phyloP scores from a whole-genome alignment of 2,329 filamentous ascomycete genomes.

The Zasmidium citrigriseum region DNA sequence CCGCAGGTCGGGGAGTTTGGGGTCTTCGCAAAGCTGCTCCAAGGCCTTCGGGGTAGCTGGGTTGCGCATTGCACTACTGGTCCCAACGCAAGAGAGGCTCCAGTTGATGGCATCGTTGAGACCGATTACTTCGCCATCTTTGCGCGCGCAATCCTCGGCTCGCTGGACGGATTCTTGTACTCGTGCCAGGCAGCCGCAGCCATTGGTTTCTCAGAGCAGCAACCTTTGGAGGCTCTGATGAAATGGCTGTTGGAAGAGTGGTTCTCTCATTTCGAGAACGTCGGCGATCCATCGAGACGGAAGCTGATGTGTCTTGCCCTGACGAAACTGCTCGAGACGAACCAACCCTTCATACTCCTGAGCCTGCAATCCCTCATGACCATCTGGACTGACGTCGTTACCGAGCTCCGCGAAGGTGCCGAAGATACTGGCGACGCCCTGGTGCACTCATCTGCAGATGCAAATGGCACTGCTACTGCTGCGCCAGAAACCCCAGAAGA shows the following conservation, averaged over 20 bases:
- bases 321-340: constrained; percentile 69
- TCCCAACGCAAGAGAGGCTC: constrained; percentile 68
- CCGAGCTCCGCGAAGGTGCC: constrained; percentile 61
- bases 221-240: constrained; percentile 38
- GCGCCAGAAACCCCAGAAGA: constrained; percentile 48
- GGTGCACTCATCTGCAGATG: constrained; percentile 26
- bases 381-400: constrained; percentile 72
- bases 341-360: constrained; percentile 46
- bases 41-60: constrained; percentile 49
- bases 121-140: constrained; percentile 85
- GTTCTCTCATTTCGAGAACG: constrained; percentile 70
- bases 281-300: constrained; percentile 64
- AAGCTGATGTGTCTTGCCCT: constrained; percentile 75
- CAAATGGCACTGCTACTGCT: neutral
- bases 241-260: constrained; percentile 57
- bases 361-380: constrained; percentile 70
- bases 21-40: constrained; percentile 56
- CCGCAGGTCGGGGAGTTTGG: constrained; percentile 41
- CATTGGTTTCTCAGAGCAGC: constrained; percentile 7
- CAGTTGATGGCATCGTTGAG: constrained; percentile 73
- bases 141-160: constrained; percentile 73
- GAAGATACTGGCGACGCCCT: constrained; percentile 39
- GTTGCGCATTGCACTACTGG: constrained; percentile 80
- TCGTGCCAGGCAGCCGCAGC: constrained; percentile 45
- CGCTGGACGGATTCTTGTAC: constrained; percentile 66